A percentile compares a stretch with the other conserved stretches of the same genome.
Conservation (phyloP, 2,329 filamentous ascomycete genomes). For the Fusarium sp. region DNA sequence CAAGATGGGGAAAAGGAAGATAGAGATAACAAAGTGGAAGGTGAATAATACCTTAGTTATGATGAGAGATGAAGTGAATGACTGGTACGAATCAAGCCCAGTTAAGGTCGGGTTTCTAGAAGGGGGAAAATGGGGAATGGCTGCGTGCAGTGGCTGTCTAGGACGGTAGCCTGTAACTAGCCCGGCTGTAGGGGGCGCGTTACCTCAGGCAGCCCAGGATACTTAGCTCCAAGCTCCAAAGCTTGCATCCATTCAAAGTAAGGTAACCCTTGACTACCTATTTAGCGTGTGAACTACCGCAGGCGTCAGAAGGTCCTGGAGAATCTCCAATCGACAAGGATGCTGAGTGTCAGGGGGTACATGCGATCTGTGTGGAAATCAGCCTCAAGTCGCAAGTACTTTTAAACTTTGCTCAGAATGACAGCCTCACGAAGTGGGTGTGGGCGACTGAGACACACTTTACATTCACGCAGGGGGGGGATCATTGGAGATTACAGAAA, state of each 20-base stretch:
- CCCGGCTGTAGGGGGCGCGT: background rate
- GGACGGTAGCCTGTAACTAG: slow-evolving; percentile 1
- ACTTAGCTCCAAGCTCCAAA: background rate
- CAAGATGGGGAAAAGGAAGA: background rate
- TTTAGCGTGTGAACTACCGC: slow-evolving; percentile 34
- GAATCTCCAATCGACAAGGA: slow-evolving; percentile 6
- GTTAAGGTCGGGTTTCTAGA: slow-evolving; percentile 26
- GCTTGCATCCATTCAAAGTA: background rate
- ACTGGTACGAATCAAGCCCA: background rate
- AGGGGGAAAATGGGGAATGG: slow-evolving; percentile 16
- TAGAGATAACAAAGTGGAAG: slow-evolving; percentile 3
- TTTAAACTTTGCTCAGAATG: slow-evolving; percentile 4
- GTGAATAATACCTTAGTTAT: background rate
- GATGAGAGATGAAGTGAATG: background rate
- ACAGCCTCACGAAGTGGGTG: slow-evolving; percentile 23
- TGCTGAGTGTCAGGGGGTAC: slow-evolving; percentile 3
- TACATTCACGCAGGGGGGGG: slow-evolving; percentile 22
- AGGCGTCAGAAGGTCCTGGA: slow-evolving; percentile 29
- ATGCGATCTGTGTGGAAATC: slow-evolving; percentile 12
- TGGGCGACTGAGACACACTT: slow-evolving; percentile 29
- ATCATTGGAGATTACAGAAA: background rate
- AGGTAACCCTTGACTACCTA: slow-evolving; percentile 13
- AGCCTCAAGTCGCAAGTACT: slow-evolving; percentile 22
- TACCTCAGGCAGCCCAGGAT: background rate
- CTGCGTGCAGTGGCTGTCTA: slow-evolving; percentile 9